Evolutionary conservation across 1,139 yeast genomes (phyloP).

Genomic region (Diutina sp.): DNA sequence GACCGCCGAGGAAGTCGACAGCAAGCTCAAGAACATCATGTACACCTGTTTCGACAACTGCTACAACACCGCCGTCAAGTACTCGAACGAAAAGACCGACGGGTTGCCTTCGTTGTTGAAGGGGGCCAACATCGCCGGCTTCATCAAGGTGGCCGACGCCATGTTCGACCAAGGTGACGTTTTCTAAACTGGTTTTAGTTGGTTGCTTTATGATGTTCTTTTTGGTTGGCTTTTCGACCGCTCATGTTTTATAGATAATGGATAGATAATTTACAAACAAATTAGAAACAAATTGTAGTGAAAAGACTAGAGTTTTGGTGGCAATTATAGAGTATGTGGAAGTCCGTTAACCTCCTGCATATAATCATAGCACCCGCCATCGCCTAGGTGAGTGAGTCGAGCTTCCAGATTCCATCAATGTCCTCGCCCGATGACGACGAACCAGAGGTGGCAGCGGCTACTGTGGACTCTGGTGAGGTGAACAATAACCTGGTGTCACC

Average conservation of each 20-base stretch:
- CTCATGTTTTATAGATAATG: slow-evolving; percentile 1
- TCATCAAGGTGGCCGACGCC: slow-evolving; percentile 95
- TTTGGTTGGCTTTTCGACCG: neutral
- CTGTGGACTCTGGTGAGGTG: neutral
- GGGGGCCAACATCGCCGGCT: slow-evolving; percentile 99
- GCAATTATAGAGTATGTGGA: too few species aligned
- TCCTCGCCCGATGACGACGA: neutral
- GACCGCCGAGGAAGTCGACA: slow-evolving; percentile 84
- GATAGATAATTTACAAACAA: neutral
- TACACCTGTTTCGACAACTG: slow-evolving; percentile 87
- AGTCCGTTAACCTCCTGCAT: neutral
- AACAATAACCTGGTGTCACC: neutral
- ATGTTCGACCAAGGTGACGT: slow-evolving; percentile 97
- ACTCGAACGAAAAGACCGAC: slow-evolving; percentile 52
- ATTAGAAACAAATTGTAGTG: neutral
- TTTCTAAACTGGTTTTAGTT: slow-evolving; percentile 16
- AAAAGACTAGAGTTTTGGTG: too few species aligned
- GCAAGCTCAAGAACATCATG: slow-evolving; percentile 83
- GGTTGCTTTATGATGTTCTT: neutral
- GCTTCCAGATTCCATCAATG: neutral
- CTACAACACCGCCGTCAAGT: slow-evolving; percentile 73
- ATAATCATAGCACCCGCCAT: neutral
- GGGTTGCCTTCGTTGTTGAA: slow-evolving; percentile 82
- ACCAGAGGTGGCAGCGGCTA: neutral
- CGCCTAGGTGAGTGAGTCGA: neutral